Base-by-base conservation (phyloP, 163 green algal species). In the Coccomyxa subellipsoidea region DNA sequence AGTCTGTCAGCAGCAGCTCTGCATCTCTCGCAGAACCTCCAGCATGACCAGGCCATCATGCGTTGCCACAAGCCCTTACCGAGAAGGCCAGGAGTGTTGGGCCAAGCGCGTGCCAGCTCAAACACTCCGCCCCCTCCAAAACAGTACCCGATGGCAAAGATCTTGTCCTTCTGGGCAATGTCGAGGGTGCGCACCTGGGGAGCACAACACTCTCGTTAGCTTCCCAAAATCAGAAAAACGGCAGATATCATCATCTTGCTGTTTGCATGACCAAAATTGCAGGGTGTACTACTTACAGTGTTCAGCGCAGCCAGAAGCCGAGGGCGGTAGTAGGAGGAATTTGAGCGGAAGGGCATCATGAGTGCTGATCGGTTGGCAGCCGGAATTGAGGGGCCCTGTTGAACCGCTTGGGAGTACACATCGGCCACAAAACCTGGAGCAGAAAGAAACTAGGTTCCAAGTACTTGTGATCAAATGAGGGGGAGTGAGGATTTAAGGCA, bases 121-220 rank as follows among this genome's bases (percentile, higher is more conserved):
- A 87, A 21, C 39, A 87, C 79, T 21, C 36, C 83, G n/a, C 53
- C 66, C 7, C 83, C 83, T 32, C 83, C 83, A 80, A 87, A 87
- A 59, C 83, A 87, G 40, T 87, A 87, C 35, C 83, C 83, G 18
- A 85, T 82, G 70, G 76, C 76, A 36, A 71, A 73, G 2, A 85
- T 59, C 18, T 53, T 80, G 40, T 54, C 47, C 27, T 35, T 35
- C 39, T 85, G 54, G 21, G 76, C 73, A 1, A 77, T n/a, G 36
- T 34, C 36, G 78, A 35, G 77, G 6, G 4, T 59, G n/a, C 36
- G 73, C 40, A 54, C 40, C 71, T 37, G 37, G 21, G n/a, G n/a
- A n/a, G n/a, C n/a, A n/a, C n/a, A n/a, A n/a, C n/a, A n/a, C n/a
- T n/a, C n/a, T n/a, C n/a, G n/a, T n/a, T n/a, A n/a, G n/a, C n/a